These are phyloP conservation scores for Massarina eburnea DNA, from an alignment of 2,329 filamentous ascomycete genomes.

Conservation along the genomic window DNA sequence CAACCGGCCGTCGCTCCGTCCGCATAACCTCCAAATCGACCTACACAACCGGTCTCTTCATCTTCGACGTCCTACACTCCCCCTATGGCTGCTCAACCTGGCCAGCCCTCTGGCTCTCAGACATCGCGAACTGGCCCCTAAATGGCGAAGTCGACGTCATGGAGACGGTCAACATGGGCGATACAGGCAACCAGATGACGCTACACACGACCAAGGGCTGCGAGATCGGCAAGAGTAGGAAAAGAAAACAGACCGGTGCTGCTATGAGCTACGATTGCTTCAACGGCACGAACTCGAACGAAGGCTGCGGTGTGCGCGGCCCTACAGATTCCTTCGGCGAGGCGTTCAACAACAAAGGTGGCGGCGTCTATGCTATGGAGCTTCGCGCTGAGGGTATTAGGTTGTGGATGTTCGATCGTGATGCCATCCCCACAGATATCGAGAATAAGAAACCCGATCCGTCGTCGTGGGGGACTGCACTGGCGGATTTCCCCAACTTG, in stretches of 20 bases:
- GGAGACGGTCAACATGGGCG: constrained; percentile 26
- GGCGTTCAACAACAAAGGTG: constrained; percentile 30
- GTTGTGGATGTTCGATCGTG: constrained; percentile 44
- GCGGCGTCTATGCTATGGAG: constrained; percentile 41
- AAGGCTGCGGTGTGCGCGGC: constrained; percentile 38
- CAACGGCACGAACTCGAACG: constrained; percentile 21
- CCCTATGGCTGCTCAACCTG: constrained; percentile 26
- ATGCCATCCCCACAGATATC: constrained; percentile 14
- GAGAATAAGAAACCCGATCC: constrained; percentile 14
- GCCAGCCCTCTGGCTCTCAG: constrained; percentile 32
- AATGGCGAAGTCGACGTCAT: constrained; percentile 35
- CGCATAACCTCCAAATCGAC: constrained; percentile 28
- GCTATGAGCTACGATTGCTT: constrained; percentile 48
- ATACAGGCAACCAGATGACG: constrained; percentile 25
- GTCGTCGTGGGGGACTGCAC: constrained; percentile 18
- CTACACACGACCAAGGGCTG: constrained; percentile 29
- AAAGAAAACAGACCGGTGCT: constrained; percentile 45
- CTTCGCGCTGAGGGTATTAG: constrained; percentile 39
- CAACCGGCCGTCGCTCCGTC: constrained; percentile 24
- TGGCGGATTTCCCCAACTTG: constrained; percentile 40
- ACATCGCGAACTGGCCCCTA: constrained; percentile 29
- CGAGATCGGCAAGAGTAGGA: constrained; percentile 15
- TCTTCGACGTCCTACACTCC: constrained; percentile 31
- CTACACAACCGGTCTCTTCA: constrained; percentile 28
- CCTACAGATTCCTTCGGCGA: constrained; percentile 19